Evolutionary conservation across 768 basidiomycete species (phyloP), one percentile per base, ranked within the genome.

Genomic region (Candolleomyces aberdarensis): DNA sequence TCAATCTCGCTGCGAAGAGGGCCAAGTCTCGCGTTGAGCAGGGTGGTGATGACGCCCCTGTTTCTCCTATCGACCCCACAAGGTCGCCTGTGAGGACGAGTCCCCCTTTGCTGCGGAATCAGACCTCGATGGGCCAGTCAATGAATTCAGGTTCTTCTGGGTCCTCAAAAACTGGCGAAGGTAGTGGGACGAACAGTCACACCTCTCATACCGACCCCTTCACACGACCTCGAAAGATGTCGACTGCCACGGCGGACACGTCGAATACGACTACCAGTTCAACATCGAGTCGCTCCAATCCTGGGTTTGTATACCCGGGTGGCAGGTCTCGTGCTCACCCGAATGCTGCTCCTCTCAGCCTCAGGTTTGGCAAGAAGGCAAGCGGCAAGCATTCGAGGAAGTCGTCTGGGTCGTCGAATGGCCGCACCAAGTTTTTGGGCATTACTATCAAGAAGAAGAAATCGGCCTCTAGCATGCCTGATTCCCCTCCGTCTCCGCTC

Each of bases 381-480:
- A 36, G 36, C 36, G 11, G 36, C 5, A 62, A 62, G 51, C 57
- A 50, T 43, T 58, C 53, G 22, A 61, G 47, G 49, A 59, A 48
- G 29, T 55, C 61, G 17, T 48, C 39, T 7, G 61, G 57, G 36
- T 20, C 43, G 5, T 59, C 63, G 39, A 55, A 41, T 20, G 60
- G 64, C 29, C 60, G 60, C 9, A 63, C 56, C 15, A 58, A 56
- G 58, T 71, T 73, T 32, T 69, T 70, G 71, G 67, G 66, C 6
- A 64, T 71, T 26, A 29, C 61, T 6, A 55, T 68, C 48, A 68
- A 65, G 50, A 66, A 65, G 57, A 69, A 71, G 62, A 66, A 64
- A 19, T 58, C 57, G 43, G 58, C 29, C 17, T 11, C 32, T 17
- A 31, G 10, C 52, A 67, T 66, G 44, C 19, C 48, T 5, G 64